Conservation (phyloP, 2,329 filamentous ascomycete genomes). For the Whalleya microplaca region DNA sequence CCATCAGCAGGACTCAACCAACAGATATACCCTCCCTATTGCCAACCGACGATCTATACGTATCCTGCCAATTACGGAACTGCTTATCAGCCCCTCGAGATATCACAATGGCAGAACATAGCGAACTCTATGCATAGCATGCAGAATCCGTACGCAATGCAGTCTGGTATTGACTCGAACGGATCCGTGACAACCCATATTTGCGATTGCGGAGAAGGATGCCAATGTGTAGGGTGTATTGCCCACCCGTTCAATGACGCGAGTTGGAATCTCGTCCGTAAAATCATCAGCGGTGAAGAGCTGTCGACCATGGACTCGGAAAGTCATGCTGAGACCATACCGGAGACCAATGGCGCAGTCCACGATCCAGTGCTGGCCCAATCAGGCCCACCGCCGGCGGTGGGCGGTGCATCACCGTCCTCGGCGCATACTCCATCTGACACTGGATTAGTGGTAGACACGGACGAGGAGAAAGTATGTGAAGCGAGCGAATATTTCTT, state of each 20-base stretch:
- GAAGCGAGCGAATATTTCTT: conserved; percentile 60
- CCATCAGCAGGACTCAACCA: conserved; percentile 8
- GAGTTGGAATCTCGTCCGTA: conserved; percentile 50
- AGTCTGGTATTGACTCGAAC: conserved; percentile 8
- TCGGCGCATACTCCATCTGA: conserved; percentile 55
- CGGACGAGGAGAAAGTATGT: conserved; percentile 16
- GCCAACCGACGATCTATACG: conserved; percentile 18
- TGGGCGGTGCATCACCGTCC: conserved; percentile 47
- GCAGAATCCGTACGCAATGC: conserved; percentile 3
- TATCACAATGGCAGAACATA: conserved; percentile 31
- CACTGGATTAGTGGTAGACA: conserved; percentile 11
- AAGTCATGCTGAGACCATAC: background rate
- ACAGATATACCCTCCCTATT: conserved; percentile 19
- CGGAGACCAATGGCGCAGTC: background rate
- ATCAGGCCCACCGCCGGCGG: conserved; percentile 46
- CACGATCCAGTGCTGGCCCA: background rate
- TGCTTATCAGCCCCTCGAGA: conserved; percentile 28
- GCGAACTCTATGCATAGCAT: conserved; percentile 15
- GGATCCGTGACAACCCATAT: conserved; percentile 41
- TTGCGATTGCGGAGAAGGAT: conserved; percentile 68
- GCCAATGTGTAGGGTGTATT: conserved; percentile 69
- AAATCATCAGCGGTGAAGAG: conserved; percentile 33
- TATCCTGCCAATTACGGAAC: conserved; percentile 21
- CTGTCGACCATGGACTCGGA: conserved; percentile 40
- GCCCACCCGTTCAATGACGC: conserved; percentile 70